Evolutionary conservation across 1,284 basidiomycete species (phyloP).

Genomic region (Cyathus olla): DNA sequence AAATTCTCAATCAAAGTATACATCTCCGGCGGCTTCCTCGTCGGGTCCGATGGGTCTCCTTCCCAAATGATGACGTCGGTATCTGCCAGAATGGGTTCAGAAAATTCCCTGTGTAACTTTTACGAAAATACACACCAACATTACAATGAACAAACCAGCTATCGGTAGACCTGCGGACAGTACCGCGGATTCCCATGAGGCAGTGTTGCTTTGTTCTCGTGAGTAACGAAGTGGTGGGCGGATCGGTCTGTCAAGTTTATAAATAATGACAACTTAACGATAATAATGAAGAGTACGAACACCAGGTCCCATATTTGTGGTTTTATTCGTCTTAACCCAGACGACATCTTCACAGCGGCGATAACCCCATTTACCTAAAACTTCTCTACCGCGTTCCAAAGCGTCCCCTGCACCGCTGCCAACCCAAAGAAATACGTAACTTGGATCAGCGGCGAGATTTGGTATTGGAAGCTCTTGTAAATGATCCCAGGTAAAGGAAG

Average conservation of each 20-base stretch:
- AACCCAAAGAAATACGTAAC: constrained; percentile 97
- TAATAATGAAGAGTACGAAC: constrained; percentile 50
- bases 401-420: constrained; percentile 93
- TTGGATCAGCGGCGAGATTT: constrained; percentile 88
- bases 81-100: constrained; percentile 60
- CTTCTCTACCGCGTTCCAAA: constrained; percentile 91
- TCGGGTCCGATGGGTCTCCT: constrained; percentile 83
- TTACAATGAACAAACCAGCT: constrained; percentile 98
- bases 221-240: constrained; percentile 85
- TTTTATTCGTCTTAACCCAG: constrained; percentile 93
- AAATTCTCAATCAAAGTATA: constrained; percentile 98
- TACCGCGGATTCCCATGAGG: constrained; percentile 98
- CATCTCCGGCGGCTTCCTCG: constrained; percentile 93
- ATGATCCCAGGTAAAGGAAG: constrained; percentile 87
- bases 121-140: constrained; percentile 69
- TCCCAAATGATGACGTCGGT: constrained; percentile 98
- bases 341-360: constrained; percentile 96
- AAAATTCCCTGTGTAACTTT: neutral
- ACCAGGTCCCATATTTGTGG: constrained; percentile 77
- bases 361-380: constrained; percentile 96
- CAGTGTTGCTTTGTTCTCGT: constrained; percentile 96
- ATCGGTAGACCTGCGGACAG: constrained; percentile 94
- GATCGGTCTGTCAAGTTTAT: constrained; percentile 67
- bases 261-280: neutral
- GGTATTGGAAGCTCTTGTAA: constrained; percentile 88